Conservation (phyloP, 1,284 basidiomycete species). For the Sanguinoderma infundibulare region DNA sequence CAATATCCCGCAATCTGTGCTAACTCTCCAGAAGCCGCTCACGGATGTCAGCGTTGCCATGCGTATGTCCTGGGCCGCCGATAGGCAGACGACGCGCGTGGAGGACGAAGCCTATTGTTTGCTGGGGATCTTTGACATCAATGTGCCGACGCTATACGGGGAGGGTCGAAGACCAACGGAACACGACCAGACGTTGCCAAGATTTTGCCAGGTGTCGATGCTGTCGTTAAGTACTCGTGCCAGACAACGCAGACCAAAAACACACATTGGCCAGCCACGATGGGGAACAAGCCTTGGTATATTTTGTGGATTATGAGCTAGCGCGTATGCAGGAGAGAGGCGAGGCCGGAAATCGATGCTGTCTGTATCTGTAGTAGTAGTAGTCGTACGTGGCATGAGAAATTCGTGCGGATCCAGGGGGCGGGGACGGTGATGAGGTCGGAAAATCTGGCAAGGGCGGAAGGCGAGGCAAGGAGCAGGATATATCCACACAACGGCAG, state of each 20-base stretch:
- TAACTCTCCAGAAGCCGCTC: not conserved
- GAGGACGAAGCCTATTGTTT: slow-evolving; percentile 10
- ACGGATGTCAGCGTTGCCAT: not conserved
- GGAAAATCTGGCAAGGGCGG: too few relatives aligned
- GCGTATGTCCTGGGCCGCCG: slow-evolving; percentile 6
- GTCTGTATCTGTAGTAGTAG: too few relatives aligned
- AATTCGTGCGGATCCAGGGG: slow-evolving; percentile 14
- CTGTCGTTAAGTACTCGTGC: too few relatives aligned
- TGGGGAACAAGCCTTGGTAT: slow-evolving; percentile 10
- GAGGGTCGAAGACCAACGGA: slow-evolving; percentile 3
- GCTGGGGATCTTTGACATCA: slow-evolving; percentile 6
- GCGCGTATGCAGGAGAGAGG: not conserved
- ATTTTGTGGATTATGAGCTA: slow-evolving; percentile 4
- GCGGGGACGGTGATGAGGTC: too few relatives aligned
- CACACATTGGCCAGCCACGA: too few relatives aligned
- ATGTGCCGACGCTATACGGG: slow-evolving; percentile 5
- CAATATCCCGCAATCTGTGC: not conserved
- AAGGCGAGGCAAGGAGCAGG: not conserved
- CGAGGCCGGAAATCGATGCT: slow-evolving; percentile 16
- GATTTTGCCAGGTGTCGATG: too few relatives aligned
- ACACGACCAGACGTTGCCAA: too few relatives aligned
- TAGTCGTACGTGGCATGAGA: slow-evolving; percentile 14
- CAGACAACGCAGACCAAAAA: too few relatives aligned
- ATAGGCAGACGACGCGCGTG: not conserved
- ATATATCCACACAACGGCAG: slow-evolving; percentile 21